Percentiles rank a stretch among this genome's conserved stretches.
Evolutionary conservation across 2,329 filamentous ascomycete species (phyloP).

Genomic region (Botryosphaeria agaves): DNA sequence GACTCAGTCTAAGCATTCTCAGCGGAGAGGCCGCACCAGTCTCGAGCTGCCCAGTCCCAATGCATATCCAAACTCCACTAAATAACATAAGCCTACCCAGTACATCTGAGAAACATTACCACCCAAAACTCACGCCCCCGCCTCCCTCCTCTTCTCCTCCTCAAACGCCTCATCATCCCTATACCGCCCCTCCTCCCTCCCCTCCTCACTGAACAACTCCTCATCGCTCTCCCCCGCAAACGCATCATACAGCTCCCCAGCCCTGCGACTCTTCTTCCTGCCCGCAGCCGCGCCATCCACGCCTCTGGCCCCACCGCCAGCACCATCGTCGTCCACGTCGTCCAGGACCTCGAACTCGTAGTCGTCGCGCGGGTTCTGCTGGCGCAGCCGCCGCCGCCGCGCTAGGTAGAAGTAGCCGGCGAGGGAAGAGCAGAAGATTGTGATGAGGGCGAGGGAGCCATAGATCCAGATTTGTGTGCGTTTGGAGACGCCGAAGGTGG

Average conservation of each 20-base stretch:
- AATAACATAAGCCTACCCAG: no score
- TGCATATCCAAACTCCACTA: no score
- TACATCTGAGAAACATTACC: no score
- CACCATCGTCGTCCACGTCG: constrained; percentile 47
- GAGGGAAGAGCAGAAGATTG: constrained; percentile 64
- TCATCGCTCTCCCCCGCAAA: constrained; percentile 89
- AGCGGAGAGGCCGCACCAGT: no score
- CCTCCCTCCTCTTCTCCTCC: constrained; percentile 12
- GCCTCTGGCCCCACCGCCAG: constrained; percentile 32
- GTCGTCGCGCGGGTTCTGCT: constrained; percentile 56
- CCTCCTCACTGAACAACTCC: constrained; percentile 34
- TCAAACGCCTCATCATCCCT: constrained; percentile 24
- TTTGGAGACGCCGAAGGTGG: constrained; percentile 76
- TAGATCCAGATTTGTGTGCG: constrained; percentile 89
- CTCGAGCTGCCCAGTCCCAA: no score
- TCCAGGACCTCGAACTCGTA: constrained; percentile 93
- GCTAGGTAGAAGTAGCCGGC: constrained; percentile 70
- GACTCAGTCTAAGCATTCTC: no score
- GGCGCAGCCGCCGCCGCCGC: constrained; percentile 45
- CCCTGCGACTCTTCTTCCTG: constrained; percentile 41
- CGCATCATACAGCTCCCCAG: constrained; percentile 89
- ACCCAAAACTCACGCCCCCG: neutral
- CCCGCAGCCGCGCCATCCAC: constrained; percentile 15
- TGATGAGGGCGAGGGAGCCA: constrained; percentile 67
- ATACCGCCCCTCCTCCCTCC: constrained; percentile 5